Percentiles rank a stretch among this genome's conserved stretches.
These are phyloP conservation scores for Vigna radiata DNA, from an alignment of 306 rosid genomes.

Conservation along the genomic window DNA sequence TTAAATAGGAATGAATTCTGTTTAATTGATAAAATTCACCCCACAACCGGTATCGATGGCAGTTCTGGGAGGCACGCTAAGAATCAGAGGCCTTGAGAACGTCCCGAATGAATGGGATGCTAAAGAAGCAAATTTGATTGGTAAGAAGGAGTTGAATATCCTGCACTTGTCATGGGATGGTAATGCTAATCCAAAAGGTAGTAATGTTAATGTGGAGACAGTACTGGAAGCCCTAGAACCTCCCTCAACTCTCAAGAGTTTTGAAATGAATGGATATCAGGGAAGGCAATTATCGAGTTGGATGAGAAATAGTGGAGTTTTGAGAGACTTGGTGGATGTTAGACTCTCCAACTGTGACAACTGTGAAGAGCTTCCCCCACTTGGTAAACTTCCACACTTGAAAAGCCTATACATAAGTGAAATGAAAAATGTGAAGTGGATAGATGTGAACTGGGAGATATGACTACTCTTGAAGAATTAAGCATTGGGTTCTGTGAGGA, in stretches of 20 bases:
- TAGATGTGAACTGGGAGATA: too few relatives aligned
- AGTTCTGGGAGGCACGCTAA: slow-evolving; percentile 53
- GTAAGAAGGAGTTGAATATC: background rate
- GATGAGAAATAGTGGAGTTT: background rate
- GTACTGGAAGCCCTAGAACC: slow-evolving; percentile 30
- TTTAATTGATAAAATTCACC: slow-evolving; percentile 55
- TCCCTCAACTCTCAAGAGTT: background rate
- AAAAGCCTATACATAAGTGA: background rate
- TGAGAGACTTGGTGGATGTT: background rate
- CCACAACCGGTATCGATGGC: slow-evolving; percentile 99
- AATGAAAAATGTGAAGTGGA: too few relatives aligned
- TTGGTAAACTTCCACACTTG: slow-evolving; percentile 20
- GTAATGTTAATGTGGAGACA: background rate
- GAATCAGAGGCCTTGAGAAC: slow-evolving; percentile 18
- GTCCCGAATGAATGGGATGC: background rate
- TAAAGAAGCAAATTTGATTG: background rate
- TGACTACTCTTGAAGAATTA: too few relatives aligned
- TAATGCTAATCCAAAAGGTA: background rate
- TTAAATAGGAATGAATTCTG: slow-evolving; percentile 7
- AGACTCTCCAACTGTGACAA: background rate
- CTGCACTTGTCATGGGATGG: background rate
- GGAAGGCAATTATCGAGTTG: background rate
- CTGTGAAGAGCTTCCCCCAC: slow-evolving; percentile 10
- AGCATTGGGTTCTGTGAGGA: too few relatives aligned
- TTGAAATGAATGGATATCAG: background rate